Percentiles rank a stretch among this genome's conserved stretches.
These are phyloP conservation scores for Telopea speciosissima DNA, from an alignment of 177 flowering plant species.

Conservation along the genomic window DNA sequence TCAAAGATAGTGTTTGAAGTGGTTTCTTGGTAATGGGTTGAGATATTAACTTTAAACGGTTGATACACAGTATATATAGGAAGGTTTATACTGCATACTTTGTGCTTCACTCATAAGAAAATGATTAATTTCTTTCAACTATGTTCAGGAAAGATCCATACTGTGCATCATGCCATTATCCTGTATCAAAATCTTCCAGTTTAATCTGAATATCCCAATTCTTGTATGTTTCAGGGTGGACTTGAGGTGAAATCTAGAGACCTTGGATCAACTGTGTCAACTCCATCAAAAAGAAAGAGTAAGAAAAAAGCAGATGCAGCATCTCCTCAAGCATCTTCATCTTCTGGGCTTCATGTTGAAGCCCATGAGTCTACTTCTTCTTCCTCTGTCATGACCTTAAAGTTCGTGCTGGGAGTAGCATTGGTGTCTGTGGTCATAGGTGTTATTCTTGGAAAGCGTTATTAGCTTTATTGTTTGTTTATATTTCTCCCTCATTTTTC, in stretches of 20 bases:
- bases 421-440: constrained; percentile 32
- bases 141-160: not conserved
- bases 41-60: no score
- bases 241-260: constrained; percentile 67
- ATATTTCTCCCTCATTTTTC: not conserved
- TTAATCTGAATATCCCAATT: not conserved
- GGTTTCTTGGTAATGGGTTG: no score
- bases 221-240: constrained; percentile 31
- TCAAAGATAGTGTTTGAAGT: no score
- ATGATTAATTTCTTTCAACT: not conserved
- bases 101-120: no score
- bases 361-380: constrained; percentile 25
- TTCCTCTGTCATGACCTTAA: constrained; percentile 40
- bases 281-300: constrained; percentile 66
- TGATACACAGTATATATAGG: no score
- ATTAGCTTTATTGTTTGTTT: constrained; percentile 11
- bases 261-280: constrained; percentile 37
- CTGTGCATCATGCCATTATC: not conserved
- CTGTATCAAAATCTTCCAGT: not conserved
- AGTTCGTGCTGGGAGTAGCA: constrained; percentile 71
- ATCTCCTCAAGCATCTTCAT: constrained; percentile 38
- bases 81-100: no score
- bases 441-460: constrained; percentile 32
- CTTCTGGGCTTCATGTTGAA: constrained; percentile 24
- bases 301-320: constrained; percentile 62